Evolutionary conservation across 345 rosid genomes (phyloP).

Genomic region (Eucalyptus tenuipes): DNA sequence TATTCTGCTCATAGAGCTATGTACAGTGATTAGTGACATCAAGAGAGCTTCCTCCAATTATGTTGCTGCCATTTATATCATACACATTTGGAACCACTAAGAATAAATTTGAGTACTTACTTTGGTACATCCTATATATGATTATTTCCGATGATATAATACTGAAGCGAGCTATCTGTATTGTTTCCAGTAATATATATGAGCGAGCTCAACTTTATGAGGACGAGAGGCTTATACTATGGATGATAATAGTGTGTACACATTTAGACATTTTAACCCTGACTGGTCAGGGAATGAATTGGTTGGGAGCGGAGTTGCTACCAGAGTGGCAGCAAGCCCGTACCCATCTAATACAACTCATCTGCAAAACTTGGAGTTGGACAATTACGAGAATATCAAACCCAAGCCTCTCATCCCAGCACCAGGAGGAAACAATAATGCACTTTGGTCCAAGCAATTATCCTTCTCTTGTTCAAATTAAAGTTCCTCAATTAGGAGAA

Average conservation of each 20-base stretch:
- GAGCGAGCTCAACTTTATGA: neutral
- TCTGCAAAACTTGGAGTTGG: constrained; percentile 26
- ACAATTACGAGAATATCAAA: constrained; percentile 21
- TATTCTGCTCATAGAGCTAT: neutral
- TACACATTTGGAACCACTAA: neutral
- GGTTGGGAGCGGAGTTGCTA: constrained; percentile 64
- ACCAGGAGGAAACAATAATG: constrained; percentile 79
- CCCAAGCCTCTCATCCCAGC: constrained; percentile 27
- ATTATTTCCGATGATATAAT: neutral
- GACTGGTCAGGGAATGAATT: constrained; percentile 64
- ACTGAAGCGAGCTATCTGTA: neutral
- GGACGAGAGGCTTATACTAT: neutral
- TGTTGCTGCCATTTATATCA: neutral
- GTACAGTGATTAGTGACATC: neutral
- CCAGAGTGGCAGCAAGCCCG: constrained; percentile 53
- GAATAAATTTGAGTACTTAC: neutral
- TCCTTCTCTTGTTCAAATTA: no score
- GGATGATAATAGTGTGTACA: neutral
- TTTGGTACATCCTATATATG: neutral
- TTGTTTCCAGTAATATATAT: neutral
- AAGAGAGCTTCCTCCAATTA: neutral
- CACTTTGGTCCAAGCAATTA: constrained; percentile 26
- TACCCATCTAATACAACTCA: constrained; percentile 56
- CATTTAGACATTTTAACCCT: neutral
- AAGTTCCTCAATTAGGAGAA: no score